These are phyloP conservation scores for Penicillium sp. DNA, from an alignment of 2,329 filamentous ascomycete species.

Conservation along the genomic window DNA sequence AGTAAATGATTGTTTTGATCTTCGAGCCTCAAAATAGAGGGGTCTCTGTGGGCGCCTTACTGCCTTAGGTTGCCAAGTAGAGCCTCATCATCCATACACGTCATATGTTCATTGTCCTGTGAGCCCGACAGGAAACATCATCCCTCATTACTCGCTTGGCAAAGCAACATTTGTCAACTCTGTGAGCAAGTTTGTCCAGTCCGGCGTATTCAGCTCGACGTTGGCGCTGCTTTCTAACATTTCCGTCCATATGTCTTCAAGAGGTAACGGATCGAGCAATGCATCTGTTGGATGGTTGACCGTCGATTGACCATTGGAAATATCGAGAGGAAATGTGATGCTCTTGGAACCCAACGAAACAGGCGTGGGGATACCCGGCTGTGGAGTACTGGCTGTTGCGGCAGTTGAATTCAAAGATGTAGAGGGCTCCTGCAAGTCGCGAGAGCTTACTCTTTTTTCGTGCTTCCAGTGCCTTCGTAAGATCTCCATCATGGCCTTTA, in stretches of 20 bases:
- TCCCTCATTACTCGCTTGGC: constrained; percentile 10
- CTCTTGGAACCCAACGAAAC: background rate
- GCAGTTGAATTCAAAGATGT: background rate
- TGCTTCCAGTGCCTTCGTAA: constrained; percentile 32
- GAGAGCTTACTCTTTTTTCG: constrained; percentile 7
- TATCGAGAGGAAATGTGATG: background rate
- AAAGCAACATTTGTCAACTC: constrained; percentile 25
- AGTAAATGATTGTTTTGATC: background rate
- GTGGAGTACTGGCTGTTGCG: background rate
- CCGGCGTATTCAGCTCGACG: constrained; percentile 20
- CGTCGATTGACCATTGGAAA: background rate
- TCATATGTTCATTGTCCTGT: background rate
- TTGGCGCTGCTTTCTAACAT: constrained; percentile 27
- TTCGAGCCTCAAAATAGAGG: background rate
- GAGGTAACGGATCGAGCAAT: constrained; percentile 5
- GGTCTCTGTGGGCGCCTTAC: background rate
- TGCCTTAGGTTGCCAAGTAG: background rate
- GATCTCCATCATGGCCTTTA: constrained; percentile 38
- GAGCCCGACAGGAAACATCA: background rate
- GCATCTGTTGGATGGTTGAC: background rate
- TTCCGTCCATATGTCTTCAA: constrained; percentile 34
- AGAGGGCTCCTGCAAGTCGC: background rate
- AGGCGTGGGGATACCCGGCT: background rate
- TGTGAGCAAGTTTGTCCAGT: constrained; percentile 30
- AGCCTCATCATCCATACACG: background rate